These are phyloP conservation scores for Vitellaria paradoxa DNA, from an alignment of 179 eudicot genomes.

Conservation along the genomic window DNA sequence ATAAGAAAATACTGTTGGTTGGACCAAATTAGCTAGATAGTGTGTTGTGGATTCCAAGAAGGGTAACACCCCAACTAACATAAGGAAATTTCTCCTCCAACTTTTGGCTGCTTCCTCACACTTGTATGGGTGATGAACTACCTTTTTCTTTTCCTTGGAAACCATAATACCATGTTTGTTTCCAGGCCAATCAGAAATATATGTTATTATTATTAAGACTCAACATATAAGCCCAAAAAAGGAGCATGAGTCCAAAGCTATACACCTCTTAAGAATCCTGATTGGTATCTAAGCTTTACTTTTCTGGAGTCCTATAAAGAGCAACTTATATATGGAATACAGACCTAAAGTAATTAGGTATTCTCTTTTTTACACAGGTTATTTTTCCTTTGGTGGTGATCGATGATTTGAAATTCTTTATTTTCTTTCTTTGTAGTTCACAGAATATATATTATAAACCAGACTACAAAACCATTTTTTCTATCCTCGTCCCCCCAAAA, in stretches of 20 bases:
- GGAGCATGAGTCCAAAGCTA: slow-evolving; percentile 5
- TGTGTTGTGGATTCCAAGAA: slow-evolving; percentile 18
- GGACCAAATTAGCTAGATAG: not conserved
- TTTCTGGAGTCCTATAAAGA: slow-evolving; percentile 24
- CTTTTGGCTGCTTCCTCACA: slow-evolving; percentile 16
- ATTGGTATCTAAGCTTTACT: slow-evolving; percentile 26
- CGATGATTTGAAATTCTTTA: slow-evolving; percentile 1
- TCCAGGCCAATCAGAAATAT: slow-evolving; percentile 15
- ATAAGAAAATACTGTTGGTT: slow-evolving; percentile 12
- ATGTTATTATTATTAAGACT: slow-evolving; percentile 20
- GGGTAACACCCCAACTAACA: slow-evolving; percentile 16
- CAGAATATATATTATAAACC: too few species aligned
- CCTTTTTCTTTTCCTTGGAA: slow-evolving; percentile 21
- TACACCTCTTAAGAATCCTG: slow-evolving; percentile 13
- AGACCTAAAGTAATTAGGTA: not conserved
- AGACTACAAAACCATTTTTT: too few species aligned
- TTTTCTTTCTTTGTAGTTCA: not conserved
- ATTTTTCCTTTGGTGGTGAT: not conserved
- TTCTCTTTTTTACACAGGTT: not conserved
- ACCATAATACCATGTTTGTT: slow-evolving; percentile 14
- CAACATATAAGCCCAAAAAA: too few species aligned
- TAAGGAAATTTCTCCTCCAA: slow-evolving; percentile 22
- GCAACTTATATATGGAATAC: not conserved
- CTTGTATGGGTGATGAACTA: not conserved
- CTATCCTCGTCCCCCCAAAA: too few species aligned